phyloP scores from a whole-genome alignment of 192 early-diverging fungal species.

The Funneliformis geosporum region DNA sequence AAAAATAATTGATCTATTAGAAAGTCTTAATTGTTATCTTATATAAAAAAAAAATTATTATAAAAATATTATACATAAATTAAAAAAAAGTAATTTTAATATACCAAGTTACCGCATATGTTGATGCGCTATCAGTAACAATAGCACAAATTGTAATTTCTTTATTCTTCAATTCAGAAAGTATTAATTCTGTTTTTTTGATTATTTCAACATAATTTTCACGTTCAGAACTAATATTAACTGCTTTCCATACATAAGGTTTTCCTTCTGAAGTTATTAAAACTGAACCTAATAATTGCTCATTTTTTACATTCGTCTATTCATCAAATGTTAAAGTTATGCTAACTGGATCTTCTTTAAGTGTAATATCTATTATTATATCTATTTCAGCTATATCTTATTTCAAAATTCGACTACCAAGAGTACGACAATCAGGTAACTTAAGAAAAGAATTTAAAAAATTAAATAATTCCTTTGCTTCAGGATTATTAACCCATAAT shows the following conservation, averaged over 20 bases:
- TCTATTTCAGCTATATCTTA: too few relatives aligned
- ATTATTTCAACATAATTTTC: not conserved
- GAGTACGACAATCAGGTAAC: too few relatives aligned
- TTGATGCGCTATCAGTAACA: too few relatives aligned
- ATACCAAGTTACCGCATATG: not conserved
- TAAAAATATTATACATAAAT: not conserved
- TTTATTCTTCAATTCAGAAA: not conserved
- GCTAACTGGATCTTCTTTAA: too few relatives aligned
- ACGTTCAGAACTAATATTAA: too few relatives aligned
- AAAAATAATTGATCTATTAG: not conserved
- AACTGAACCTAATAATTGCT: not conserved
- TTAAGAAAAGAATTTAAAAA: too few relatives aligned
- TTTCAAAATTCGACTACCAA: too few relatives aligned
- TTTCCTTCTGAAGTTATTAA: not conserved
- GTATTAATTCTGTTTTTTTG: not conserved
- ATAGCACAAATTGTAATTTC: not conserved
- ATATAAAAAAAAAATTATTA: too few relatives aligned
- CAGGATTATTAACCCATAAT: too few relatives aligned
- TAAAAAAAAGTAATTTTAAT: not conserved
- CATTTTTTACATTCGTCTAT: not conserved
- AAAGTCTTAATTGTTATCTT: not conserved
- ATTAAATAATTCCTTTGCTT: too few relatives aligned
- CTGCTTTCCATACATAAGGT: too few relatives aligned
- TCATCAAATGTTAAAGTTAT: not conserved
- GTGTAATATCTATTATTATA: too few relatives aligned